phyloP scores from a whole-genome alignment of 768 basidiomycete genomes.

The Favolaschia claudopus region DNA sequence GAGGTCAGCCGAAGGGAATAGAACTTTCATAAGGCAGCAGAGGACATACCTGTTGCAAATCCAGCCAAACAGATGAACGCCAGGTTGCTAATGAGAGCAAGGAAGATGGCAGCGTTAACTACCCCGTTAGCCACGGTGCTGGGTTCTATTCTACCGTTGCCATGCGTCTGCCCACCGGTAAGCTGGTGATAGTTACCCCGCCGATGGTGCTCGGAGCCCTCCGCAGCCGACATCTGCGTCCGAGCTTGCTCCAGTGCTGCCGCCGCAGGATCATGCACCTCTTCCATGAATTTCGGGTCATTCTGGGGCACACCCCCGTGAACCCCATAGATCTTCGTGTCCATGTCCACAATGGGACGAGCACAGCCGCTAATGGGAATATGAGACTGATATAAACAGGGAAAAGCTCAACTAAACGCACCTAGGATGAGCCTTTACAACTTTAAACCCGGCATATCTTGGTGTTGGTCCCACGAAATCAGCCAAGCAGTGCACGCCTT shows the following conservation, averaged over 20 bases:
- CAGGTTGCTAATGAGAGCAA: neutral
- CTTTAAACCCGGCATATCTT: too few relatives aligned
- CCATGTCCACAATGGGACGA: constrained; percentile 1
- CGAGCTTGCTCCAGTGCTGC: neutral
- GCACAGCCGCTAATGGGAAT: too few relatives aligned
- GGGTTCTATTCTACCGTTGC: neutral
- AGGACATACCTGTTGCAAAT: constrained; percentile 26
- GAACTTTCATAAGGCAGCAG: too few relatives aligned
- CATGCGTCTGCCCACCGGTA: neutral
- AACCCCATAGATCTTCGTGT: constrained; percentile 4
- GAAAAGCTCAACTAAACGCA: too few relatives aligned
- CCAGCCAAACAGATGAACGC: constrained; percentile 15
- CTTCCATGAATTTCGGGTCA: neutral
- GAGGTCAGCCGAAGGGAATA: too few relatives aligned
- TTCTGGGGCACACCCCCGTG: constrained; percentile 3
- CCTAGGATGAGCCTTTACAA: too few relatives aligned
- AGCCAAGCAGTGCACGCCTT: too few relatives aligned
- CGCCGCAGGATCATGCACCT: neutral
- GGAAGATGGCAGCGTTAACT: neutral
- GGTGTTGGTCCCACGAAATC: too few relatives aligned
- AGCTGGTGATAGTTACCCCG: neutral
- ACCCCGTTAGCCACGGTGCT: neutral
- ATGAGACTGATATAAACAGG: too few relatives aligned
- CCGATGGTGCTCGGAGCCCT: too few relatives aligned
- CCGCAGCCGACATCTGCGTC: neutral